Percentiles rank a stretch among this genome's conserved stretches.
These are phyloP conservation scores for Rhododendron griersonianum DNA, from an alignment of 148 eudicot species.

Conservation along the genomic window DNA sequence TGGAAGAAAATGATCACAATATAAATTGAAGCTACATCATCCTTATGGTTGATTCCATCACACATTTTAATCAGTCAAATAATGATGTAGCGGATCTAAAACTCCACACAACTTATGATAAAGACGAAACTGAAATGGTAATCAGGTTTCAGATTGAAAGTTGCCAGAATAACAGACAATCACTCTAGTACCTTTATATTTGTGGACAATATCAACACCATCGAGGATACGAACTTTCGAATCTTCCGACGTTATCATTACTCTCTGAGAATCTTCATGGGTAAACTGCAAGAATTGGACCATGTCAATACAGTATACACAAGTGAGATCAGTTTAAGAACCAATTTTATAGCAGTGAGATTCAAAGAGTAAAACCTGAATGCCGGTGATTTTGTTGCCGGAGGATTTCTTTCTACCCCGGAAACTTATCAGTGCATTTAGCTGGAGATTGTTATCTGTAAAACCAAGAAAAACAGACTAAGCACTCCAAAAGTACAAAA, in stretches of 20 bases:
- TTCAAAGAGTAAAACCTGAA: slow-evolving; percentile 50
- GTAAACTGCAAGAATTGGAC: slow-evolving; percentile 42
- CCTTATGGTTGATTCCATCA: not conserved
- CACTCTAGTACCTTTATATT: slow-evolving; percentile 50
- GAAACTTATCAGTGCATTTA: slow-evolving; percentile 35
- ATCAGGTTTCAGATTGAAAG: not conserved
- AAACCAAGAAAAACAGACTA: not conserved
- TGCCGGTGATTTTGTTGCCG: slow-evolving; percentile 54
- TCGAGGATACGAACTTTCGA: slow-evolving; percentile 66
- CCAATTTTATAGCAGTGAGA: not conserved
- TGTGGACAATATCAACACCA: slow-evolving; percentile 47
- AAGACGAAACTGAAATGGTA: not conserved
- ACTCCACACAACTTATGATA: not conserved
- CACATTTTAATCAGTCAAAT: not conserved
- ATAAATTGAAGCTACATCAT: not conserved
- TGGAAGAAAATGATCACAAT: not conserved
- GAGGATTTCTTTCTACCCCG: slow-evolving; percentile 39
- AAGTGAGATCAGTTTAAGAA: not conserved
- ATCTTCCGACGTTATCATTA: slow-evolving; percentile 63
- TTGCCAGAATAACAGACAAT: not conserved
- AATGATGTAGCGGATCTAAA: not conserved
- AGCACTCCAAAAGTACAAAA: not conserved
- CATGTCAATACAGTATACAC: slow-evolving; percentile 11
- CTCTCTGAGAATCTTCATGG: slow-evolving; percentile 35
- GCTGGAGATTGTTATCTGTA: slow-evolving; percentile 39